Conservation (phyloP, 164 flowering plant genomes). For the Dillenia suffruticosa region DNA sequence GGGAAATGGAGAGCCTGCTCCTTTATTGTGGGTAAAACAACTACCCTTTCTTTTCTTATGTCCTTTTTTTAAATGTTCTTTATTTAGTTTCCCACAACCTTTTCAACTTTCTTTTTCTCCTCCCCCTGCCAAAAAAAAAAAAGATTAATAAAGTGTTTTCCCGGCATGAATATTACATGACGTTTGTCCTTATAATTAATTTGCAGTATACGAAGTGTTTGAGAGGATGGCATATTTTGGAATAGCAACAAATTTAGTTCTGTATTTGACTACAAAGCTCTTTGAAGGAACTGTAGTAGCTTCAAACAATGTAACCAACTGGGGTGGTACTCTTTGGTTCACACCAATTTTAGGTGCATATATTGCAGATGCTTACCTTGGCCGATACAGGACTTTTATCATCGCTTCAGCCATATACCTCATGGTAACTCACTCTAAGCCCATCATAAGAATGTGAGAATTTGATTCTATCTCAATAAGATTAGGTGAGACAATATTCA, state of each 20-base stretch:
- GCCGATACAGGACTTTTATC: constrained; percentile 70
- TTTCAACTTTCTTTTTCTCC: no score
- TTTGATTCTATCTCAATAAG: no score
- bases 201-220: constrained; percentile 56
- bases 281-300: constrained; percentile 64
- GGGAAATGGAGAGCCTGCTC: constrained; percentile 70
- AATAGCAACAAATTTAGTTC: constrained; percentile 55
- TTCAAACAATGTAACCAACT: constrained; percentile 58
- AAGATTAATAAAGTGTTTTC: no score
- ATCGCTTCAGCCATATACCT: constrained; percentile 47
- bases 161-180: no score
- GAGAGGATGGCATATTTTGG: constrained; percentile 82
- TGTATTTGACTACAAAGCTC: constrained; percentile 46
- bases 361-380: constrained; percentile 61
- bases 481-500: no score
- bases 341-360: constrained; percentile 70
- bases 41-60: background rate
- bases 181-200: no score
- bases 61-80: no score
- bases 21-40: constrained; percentile 52
- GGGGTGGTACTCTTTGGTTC: constrained; percentile 65
- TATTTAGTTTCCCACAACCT: no score
- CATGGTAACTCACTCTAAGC: constrained; percentile 20
- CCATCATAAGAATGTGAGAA: background rate
- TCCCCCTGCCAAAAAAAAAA: no score